phyloP scores from a whole-genome alignment of 805 yeast genomes.

The Hanseniaspora opuntiae region DNA sequence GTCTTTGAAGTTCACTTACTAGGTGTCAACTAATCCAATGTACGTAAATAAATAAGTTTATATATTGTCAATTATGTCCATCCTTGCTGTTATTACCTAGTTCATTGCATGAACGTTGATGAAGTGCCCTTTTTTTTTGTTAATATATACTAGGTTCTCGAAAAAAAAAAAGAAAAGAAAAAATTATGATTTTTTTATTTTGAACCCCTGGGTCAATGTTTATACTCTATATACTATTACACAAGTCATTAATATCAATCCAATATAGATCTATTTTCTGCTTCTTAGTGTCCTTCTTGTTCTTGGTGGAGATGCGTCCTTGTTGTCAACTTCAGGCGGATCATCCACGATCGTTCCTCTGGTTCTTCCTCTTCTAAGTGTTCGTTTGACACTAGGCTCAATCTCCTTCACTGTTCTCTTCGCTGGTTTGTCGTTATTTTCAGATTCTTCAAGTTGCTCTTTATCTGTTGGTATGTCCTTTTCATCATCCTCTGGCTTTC shows the following conservation, averaged over 20 bases:
- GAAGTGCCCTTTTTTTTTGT: too few relatives aligned
- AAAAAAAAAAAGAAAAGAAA: background rate
- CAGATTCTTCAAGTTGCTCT: background rate
- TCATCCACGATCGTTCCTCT: background rate
- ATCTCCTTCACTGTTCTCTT: constrained; percentile 2
- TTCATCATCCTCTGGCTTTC: background rate
- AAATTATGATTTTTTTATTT: too few relatives aligned
- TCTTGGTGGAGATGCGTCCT: constrained; percentile 12
- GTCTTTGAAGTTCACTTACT: constrained; percentile 68
- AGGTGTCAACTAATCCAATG: constrained; percentile 28
- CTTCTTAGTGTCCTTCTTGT: background rate
- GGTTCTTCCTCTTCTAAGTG: constrained; percentile 12
- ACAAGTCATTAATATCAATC: background rate
- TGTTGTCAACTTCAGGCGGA: constrained; percentile 3
- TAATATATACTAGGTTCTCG: background rate
- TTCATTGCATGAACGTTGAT: too few relatives aligned
- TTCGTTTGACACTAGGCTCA: background rate
- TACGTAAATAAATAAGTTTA: background rate
- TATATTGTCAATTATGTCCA: background rate
- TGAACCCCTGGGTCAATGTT: too few relatives aligned
- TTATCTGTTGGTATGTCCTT: too few relatives aligned
- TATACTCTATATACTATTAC: too few relatives aligned
- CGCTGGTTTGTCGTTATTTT: background rate
- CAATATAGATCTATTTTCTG: background rate
- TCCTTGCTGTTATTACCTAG: too few relatives aligned